Percentiles rank a stretch among this genome's conserved stretches.
phyloP scores from a whole-genome alignment of 2,329 filamentous ascomycete species.

The Leptographium radiaticola region DNA sequence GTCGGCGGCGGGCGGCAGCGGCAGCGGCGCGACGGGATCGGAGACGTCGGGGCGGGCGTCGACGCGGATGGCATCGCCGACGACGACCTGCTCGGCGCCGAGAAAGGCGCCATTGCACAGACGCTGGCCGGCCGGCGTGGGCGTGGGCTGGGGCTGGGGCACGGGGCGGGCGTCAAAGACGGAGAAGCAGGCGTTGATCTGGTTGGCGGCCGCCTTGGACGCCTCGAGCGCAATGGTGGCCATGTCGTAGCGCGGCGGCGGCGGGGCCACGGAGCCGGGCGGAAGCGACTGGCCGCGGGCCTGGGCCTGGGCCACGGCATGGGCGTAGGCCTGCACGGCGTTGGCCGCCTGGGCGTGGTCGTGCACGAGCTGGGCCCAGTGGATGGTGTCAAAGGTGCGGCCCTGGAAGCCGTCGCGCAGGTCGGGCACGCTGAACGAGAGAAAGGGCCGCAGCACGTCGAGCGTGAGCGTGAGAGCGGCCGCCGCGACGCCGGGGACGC shows the following conservation, averaged over 20 bases:
- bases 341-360: not conserved
- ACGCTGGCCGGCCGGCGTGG: slow-evolving; percentile 8
- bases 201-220: slow-evolving; percentile 23
- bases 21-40: slow-evolving; percentile 49
- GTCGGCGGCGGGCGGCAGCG: slow-evolving; percentile 53
- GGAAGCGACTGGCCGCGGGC: slow-evolving; percentile 2
- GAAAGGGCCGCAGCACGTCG: slow-evolving; percentile 22
- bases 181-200: slow-evolving; percentile 22
- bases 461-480: slow-evolving; percentile 12
- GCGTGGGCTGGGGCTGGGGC: no score
- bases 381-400: slow-evolving; percentile 15
- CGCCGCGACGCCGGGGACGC: slow-evolving; percentile 12
- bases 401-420: slow-evolving; percentile 14
- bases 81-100: slow-evolving; percentile 21
- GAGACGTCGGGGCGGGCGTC: slow-evolving; percentile 30
- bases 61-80: slow-evolving; percentile 22
- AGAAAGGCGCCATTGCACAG: slow-evolving; percentile 21
- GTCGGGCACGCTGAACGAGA: slow-evolving; percentile 23
- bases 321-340: not conserved
- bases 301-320: slow-evolving; percentile 9
- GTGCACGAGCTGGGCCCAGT: slow-evolving; percentile 16
- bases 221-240: slow-evolving; percentile 19
- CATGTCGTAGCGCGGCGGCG: slow-evolving; percentile 1
- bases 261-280: not conserved
- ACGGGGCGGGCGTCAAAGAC: slow-evolving; percentile 17